Percentiles rank a stretch among this genome's conserved stretches.
These are phyloP conservation scores for Halophytophthora batemanensis DNA, from an alignment of 352 stramenopile species.

Conservation along the genomic window DNA sequence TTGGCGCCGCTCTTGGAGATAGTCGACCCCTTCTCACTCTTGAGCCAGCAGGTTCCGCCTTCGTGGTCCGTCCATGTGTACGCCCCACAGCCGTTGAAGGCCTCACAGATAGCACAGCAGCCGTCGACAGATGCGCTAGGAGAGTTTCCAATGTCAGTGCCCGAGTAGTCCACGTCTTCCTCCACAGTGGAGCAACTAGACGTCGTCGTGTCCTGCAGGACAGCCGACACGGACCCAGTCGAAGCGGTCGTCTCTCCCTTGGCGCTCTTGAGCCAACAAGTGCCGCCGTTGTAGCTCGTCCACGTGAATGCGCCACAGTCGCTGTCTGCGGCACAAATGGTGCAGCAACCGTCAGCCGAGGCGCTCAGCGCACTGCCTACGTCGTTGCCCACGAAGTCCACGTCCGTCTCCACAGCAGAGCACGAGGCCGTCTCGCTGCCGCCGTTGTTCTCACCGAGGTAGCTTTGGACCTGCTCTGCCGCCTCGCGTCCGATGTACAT, in stretches of 20 bases:
- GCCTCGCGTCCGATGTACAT: constrained; percentile 70
- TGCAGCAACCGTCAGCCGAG: constrained; percentile 30
- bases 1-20: too few species aligned
- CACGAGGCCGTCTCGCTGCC: constrained; percentile 15
- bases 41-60: too few species aligned
- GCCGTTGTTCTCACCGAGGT: constrained; percentile 21
- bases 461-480: constrained; percentile 34
- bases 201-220: constrained; percentile 8
- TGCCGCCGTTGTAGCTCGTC: constrained; percentile 48
- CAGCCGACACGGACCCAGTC: constrained; percentile 14
- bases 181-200: constrained; percentile 10
- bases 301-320: constrained; percentile 47
- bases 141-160: too few species aligned
- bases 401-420: constrained; percentile 21
- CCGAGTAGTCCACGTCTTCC: too few species aligned
- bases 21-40: too few species aligned
- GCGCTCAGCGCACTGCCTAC: constrained; percentile 28
- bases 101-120: too few species aligned
- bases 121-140: too few species aligned
- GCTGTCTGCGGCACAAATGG: constrained; percentile 19
- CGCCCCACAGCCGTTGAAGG: too few species aligned
- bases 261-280: too few species aligned
- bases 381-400: constrained; percentile 52
- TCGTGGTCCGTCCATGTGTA: too few species aligned
- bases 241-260: constrained; percentile 15